Percentiles rank a stretch among this genome's conserved stretches.
Conservation (phyloP, 129 eudicot genomes). For the Apium graveolens region DNA sequence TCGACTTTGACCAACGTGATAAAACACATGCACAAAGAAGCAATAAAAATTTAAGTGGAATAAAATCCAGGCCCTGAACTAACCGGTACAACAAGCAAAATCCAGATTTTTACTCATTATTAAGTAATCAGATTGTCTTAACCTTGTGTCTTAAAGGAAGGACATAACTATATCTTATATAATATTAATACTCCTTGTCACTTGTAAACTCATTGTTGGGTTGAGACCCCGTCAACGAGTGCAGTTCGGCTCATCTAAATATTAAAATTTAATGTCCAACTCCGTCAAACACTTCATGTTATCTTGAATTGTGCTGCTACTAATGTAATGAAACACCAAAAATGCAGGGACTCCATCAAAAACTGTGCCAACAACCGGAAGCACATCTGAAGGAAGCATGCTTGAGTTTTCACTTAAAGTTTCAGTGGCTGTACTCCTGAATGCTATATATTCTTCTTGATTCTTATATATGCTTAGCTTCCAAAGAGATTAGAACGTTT, state of each 20-base stretch:
- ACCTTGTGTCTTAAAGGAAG: too few species aligned
- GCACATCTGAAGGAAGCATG: slow-evolving; percentile 30
- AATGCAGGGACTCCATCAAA: slow-evolving; percentile 24
- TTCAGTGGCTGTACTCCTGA: slow-evolving; percentile 19
- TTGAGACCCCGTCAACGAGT: too few species aligned
- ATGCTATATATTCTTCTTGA: slow-evolving; percentile 27
- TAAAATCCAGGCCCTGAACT: neutral
- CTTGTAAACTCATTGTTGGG: too few species aligned
- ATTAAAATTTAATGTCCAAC: too few species aligned
- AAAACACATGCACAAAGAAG: neutral
- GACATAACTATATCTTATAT: too few species aligned
- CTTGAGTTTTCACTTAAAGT: slow-evolving; percentile 19
- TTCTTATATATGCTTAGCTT: slow-evolving; percentile 21
- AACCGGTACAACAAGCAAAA: neutral
- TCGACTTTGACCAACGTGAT: neutral
- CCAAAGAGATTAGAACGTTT: neutral
- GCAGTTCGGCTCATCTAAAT: too few species aligned
- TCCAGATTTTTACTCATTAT: neutral
- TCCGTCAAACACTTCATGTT: too few species aligned
- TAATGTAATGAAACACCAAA: neutral
- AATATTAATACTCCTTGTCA: too few species aligned
- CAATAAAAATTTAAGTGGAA: neutral
- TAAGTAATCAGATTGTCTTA: too few species aligned
- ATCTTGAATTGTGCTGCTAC: neutral
- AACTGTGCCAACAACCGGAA: slow-evolving; percentile 33